Percentiles rank a stretch among this genome's conserved stretches.
phyloP scores from a whole-genome alignment of 2,329 filamentous ascomycete genomes.

The Sporothrix brasiliensis region DNA sequence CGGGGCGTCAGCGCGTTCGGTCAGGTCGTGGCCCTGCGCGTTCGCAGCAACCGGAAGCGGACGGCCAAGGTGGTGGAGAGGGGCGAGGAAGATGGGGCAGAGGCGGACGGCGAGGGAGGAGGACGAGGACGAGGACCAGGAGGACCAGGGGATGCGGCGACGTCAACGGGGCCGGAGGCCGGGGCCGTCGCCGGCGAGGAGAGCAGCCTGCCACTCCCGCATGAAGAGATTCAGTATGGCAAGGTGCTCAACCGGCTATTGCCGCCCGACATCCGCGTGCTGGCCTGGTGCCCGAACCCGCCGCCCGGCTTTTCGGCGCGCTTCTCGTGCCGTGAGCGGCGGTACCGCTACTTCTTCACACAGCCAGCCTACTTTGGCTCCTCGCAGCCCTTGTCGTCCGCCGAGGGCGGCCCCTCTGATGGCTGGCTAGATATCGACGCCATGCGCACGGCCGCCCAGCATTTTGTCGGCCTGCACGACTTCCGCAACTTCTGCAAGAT shows the following conservation, averaged over 20 bases:
- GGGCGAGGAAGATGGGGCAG: slow-evolving; percentile 6
- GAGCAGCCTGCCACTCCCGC: neutral
- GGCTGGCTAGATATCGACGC: slow-evolving; percentile 86
- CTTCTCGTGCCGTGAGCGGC: slow-evolving; percentile 87
- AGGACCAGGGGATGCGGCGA: slow-evolving; percentile 26
- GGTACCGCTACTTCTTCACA: slow-evolving; percentile 97
- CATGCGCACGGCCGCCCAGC: slow-evolving; percentile 80
- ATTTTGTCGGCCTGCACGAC: slow-evolving; percentile 83
- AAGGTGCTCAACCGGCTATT: slow-evolving; percentile 83
- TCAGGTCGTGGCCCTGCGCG: slow-evolving; percentile 82
- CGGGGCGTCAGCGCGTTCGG: slow-evolving; percentile 94
- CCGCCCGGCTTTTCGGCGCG: slow-evolving; percentile 82
- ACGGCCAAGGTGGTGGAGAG: slow-evolving; percentile 24
- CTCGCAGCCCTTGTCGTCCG: slow-evolving; percentile 57
- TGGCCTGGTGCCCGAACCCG: slow-evolving; percentile 89
- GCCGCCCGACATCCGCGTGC: slow-evolving; percentile 82
- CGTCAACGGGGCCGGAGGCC: slow-evolving; percentile 39
- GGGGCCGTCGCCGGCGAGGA: slow-evolving; percentile 51
- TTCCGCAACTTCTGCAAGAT: slow-evolving; percentile 98
- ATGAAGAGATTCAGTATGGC: slow-evolving; percentile 74
- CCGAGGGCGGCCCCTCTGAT: slow-evolving; percentile 48
- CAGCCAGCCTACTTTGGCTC: slow-evolving; percentile 74
- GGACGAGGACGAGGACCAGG: neutral
- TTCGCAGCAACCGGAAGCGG: slow-evolving; percentile 70
- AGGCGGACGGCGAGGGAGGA: slow-evolving; percentile 37